Base-by-base conservation (phyloP, 345 rosid genomes). In the Leavenworthia alabamica region DNA sequence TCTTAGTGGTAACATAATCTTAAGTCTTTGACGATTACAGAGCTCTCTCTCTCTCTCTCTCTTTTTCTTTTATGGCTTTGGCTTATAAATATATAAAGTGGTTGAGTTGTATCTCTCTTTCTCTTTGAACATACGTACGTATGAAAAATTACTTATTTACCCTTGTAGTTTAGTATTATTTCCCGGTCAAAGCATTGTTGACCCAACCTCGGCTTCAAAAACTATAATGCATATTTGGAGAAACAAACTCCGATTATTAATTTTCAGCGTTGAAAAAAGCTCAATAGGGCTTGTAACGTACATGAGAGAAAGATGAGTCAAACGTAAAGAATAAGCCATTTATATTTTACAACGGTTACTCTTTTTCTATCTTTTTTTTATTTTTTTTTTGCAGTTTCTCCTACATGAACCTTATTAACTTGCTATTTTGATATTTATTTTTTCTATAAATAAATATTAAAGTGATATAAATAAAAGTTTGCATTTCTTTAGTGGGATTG, bases 121-220 rank as follows among this genome's bases (percentile, higher is more conserved):
- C n/a, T n/a, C n/a, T n/a, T 73, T 3, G 20, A 8, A 24, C 48
- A 50, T 43, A 63, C 40, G 56, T 47, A 60, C 65, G 68, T 60
- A 66, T 22, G 67, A 44, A 4, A 61, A 47, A 52, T 42, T 43
- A 57, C 72, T n/a, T 0, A 74, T 77, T 41, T 66, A 28, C 2
- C 36, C 73, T 52, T 75, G 72, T 72, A 8, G 6, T 54, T 56
- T 57, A 50, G 60, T 71, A 43, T 36, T 71, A 70, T 49, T 59
- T 60, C n/a, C 6, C 13, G 40, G 81, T 85, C 84, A 86, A 87
- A 81, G 66, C 64, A 15, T 10, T 57, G 79, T 75, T 81, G 86
- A 87, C 88, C 80, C 72, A 64, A 56, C 78, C 53, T 63, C 60
- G 20, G 49, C 64, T 74, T 33, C 28, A 28, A 9, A 14, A 50